A percentile compares a stretch with the other conserved stretches of the same genome.
Evolutionary conservation across 1,139 yeast genomes (phyloP).

Genomic region (Candida sp.): DNA sequence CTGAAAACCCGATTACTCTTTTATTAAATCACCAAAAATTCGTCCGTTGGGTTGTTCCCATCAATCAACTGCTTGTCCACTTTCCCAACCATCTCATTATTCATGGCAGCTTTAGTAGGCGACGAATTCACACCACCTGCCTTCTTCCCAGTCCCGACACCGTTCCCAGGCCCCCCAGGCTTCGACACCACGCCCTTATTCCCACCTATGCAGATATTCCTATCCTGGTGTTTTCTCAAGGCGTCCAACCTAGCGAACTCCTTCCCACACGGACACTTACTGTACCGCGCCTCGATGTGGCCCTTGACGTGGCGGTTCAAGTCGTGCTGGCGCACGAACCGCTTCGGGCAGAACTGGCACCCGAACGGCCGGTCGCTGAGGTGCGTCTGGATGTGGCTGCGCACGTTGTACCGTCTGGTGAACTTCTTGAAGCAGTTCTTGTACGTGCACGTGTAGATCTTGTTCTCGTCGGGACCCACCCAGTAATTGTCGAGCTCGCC

Average conservation of each 20-base stretch:
- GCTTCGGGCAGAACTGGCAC: slow-evolving; percentile 64
- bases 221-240: slow-evolving; percentile 74
- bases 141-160: neutral
- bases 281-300: slow-evolving; percentile 75
- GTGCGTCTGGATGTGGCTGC: slow-evolving; percentile 98
- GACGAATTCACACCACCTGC: neutral
- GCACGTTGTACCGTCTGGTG: slow-evolving; percentile 89
- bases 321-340: slow-evolving; percentile 92
- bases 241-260: slow-evolving; percentile 92
- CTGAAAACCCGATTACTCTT: neutral
- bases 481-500: slow-evolving; percentile 89
- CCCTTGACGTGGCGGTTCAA: slow-evolving; percentile 89
- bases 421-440: slow-evolving; percentile 85
- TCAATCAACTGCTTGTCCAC: slow-evolving; percentile 5
- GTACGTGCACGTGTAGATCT: slow-evolving; percentile 72
- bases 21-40: neutral
- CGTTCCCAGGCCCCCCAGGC: slow-evolving; percentile 16
- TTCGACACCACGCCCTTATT: slow-evolving; percentile 29
- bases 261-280: slow-evolving; percentile 89
- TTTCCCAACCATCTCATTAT: neutral
- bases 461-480: slow-evolving; percentile 76
- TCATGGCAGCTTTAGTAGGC: neutral
- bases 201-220: slow-evolving; percentile 83
- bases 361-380: slow-evolving; percentile 89
- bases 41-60: neutral